Conservation (phyloP, 1,284 basidiomycete genomes). For the Ustilago nuda region DNA sequence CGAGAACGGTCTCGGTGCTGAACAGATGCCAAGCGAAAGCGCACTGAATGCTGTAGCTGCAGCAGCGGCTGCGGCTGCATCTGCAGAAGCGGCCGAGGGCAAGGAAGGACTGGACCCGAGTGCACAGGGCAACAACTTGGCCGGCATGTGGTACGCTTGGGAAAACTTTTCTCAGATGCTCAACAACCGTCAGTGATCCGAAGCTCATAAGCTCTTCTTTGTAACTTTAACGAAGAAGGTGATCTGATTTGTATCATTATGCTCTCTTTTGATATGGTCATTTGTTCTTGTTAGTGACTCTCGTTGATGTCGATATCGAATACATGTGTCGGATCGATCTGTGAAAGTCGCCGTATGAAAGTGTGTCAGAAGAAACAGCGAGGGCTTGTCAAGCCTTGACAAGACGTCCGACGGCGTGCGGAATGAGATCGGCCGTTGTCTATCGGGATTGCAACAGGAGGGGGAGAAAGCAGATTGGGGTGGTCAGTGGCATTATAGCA, state of each 20-base stretch:
- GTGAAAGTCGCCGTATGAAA: neutral
- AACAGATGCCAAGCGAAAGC: conserved; percentile 37
- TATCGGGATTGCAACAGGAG: neutral
- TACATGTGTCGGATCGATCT: neutral
- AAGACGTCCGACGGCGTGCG: conserved; percentile 49
- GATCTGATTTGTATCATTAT: conserved; percentile 16
- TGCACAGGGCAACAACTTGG: conserved; percentile 43
- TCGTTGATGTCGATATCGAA: neutral
- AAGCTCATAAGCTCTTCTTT: neutral
- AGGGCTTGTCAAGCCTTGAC: conserved; percentile 38
- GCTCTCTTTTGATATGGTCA: neutral
- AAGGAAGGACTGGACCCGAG: conserved; percentile 32
- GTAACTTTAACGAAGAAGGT: conserved; percentile 1
- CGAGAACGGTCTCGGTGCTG: conserved; percentile 25
- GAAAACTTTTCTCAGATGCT: conserved; percentile 58
- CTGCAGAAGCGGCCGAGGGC: conserved; percentile 24
- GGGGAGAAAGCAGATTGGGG: neutral
- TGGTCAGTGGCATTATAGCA: neutral
- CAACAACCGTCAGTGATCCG: conserved; percentile 46
- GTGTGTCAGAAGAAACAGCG: neutral
- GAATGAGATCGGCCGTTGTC: conserved; percentile 37
- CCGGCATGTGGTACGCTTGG: conserved; percentile 49
- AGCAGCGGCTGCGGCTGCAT: conserved; percentile 34
- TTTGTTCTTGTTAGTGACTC: neutral
- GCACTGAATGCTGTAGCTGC: conserved; percentile 48